Evolutionary conservation across 2,329 filamentous ascomycete species (phyloP), one percentile per base, ranked within the genome.

Genomic region (Scortechinia acanthostroma): DNA sequence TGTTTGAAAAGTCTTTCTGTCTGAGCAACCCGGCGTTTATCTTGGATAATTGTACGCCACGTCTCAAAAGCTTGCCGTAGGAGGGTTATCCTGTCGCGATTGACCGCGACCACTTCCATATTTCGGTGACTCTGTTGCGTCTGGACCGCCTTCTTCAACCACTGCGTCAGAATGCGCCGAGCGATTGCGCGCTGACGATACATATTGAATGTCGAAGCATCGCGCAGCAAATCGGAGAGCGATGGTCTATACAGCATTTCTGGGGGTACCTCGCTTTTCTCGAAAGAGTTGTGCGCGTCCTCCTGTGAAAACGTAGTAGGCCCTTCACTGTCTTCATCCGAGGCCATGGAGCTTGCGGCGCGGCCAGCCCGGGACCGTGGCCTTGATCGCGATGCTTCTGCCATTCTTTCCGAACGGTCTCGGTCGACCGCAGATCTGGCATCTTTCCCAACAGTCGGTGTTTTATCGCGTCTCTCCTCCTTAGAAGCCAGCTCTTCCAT

Each of bases 1-100:
- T 72, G 69, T 20, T 63, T 61, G 47, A 74, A 77, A 49, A 76
- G 77, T 28, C 63, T 61, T 43, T 74, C 68, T 5, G 69, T 76
- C 49, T 69, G 66, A 40, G 17, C 35, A 6, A 6, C 10, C 10
- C 20, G 35, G 6, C 17, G 35, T 19, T 40, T 10, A 10, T 40
- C 17, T 19, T 40, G 35, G 20, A 68, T 57, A 14, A 60, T 58
- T 4, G 52, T 55, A 42, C 59, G 62, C 69, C 70, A 71, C 22
- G 66, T 60, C 43, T 73, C 69, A 42, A 77, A 66, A 0, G 69
- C 70, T 48, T 74, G 67, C 33, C 66, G 69, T 30, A 79, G 57
- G 16, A 80, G 60, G 5, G 68, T 69, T 14, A 56, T 53, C 20
- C 65, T 62, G 52, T 80, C 74, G 42, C 67, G 65, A n/a, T 64